Percentiles rank a stretch among this genome's conserved stretches.
phyloP scores from a whole-genome alignment of 345 rosid genomes.

The Gossypium ekmanianum region DNA sequence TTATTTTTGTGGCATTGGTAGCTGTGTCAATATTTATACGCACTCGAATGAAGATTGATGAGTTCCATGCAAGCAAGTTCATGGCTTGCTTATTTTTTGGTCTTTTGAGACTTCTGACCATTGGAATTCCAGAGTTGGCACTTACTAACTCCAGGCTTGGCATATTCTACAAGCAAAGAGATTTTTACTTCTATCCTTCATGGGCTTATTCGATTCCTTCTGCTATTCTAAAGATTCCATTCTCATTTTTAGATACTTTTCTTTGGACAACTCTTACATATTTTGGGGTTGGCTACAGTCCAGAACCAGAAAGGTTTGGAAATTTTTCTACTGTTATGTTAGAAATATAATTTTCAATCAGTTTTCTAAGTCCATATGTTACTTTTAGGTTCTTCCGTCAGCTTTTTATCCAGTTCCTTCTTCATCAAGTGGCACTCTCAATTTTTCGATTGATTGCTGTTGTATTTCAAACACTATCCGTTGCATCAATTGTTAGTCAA shows the following conservation, averaged over 20 bases:
- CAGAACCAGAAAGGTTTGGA: slow-evolving; percentile 38
- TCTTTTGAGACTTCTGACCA: slow-evolving; percentile 28
- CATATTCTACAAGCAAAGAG: slow-evolving; percentile 47
- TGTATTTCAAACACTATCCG: slow-evolving; percentile 21
- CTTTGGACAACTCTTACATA: slow-evolving; percentile 48
- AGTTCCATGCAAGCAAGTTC: slow-evolving; percentile 28
- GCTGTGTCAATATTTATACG: slow-evolving; percentile 37
- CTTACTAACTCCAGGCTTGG: slow-evolving; percentile 35
- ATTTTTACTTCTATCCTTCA: slow-evolving; percentile 43
- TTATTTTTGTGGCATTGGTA: slow-evolving; percentile 30
- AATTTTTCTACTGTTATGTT: neutral
- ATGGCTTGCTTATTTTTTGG: slow-evolving; percentile 38
- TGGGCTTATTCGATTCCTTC: slow-evolving; percentile 46
- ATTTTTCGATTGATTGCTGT: slow-evolving; percentile 43
- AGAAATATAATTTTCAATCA: neutral
- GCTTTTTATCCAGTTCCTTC: slow-evolving; percentile 34
- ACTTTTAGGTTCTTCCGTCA: slow-evolving; percentile 35
- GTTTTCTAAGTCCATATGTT: neutral
- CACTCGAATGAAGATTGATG: slow-evolving; percentile 28
- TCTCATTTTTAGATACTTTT: slow-evolving; percentile 37
- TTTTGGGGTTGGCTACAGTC: slow-evolving; percentile 46
- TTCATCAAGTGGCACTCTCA: slow-evolving; percentile 36
- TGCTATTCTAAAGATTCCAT: slow-evolving; percentile 38
- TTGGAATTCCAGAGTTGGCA: slow-evolving; percentile 37
- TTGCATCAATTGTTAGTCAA: slow-evolving; percentile 22